phyloP scores from a whole-genome alignment of 768 basidiomycete genomes.

The Coprinellus micaceus region DNA sequence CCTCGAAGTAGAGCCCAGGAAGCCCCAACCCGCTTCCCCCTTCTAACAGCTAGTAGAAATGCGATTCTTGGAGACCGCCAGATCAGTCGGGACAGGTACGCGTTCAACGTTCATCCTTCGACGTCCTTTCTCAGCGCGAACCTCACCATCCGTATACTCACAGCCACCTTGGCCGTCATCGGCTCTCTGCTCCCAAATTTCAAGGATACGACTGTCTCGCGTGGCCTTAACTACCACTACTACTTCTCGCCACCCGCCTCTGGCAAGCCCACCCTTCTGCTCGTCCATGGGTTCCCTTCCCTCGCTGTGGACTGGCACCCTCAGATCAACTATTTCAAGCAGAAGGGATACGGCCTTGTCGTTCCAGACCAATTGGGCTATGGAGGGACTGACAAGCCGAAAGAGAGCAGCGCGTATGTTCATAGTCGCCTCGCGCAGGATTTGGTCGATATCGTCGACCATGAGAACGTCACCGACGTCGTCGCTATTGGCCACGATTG shows the following conservation, averaged over 20 bases:
- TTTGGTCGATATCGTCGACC: conserved; percentile 40
- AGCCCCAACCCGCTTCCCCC: no score
- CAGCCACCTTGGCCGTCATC: no score
- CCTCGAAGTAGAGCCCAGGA: no score
- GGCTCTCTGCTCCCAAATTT: conserved; percentile 13
- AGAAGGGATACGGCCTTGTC: conserved; percentile 41
- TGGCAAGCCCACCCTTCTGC: conserved; percentile 33
- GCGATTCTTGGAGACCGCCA: no score
- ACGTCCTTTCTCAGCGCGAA: no score
- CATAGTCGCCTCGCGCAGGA: conserved; percentile 33
- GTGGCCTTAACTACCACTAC: conserved; percentile 36
- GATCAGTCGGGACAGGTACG: no score
- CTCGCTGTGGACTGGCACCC: conserved; percentile 39
- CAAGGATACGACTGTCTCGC: conserved; percentile 28
- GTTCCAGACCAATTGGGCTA: conserved; percentile 53
- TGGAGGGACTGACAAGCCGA: conserved; percentile 46
- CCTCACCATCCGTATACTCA: no score
- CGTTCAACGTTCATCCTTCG: no score
- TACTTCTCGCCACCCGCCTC: conserved; percentile 23
- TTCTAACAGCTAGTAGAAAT: no score
- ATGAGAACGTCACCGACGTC: conserved; percentile 26
- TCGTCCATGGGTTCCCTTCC: conserved; percentile 45
- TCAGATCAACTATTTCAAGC: conserved; percentile 35
- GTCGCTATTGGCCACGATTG: conserved; percentile 45
- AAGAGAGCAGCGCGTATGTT: conserved; percentile 31